Evolutionary conservation across 1,139 yeast genomes (phyloP).

Genomic region (Debaryomyces robertsiae): DNA sequence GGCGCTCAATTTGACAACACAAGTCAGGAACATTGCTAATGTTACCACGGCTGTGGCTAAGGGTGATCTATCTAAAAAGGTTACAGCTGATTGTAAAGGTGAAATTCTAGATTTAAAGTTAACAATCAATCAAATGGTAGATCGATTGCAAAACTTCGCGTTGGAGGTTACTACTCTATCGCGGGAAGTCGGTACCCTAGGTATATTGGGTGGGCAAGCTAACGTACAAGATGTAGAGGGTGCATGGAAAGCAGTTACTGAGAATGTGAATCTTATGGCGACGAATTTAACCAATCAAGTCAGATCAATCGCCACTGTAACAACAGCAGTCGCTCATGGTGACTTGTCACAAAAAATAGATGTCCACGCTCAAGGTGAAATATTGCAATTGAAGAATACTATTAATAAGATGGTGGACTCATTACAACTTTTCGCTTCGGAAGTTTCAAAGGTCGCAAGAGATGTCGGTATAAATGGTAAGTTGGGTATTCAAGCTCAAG

Average conservation of each 20-base stretch:
- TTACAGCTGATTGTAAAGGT: constrained; percentile 87
- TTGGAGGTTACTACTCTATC: constrained; percentile 85
- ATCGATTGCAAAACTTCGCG: constrained; percentile 85
- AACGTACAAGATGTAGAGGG: constrained; percentile 92
- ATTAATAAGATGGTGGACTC: constrained; percentile 92
- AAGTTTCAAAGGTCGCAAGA: constrained; percentile 86
- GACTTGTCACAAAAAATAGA: constrained; percentile 85
- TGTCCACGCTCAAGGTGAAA: constrained; percentile 89
- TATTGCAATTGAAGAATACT: constrained; percentile 73
- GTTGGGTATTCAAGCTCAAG: constrained; percentile 89
- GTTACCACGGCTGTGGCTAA: constrained; percentile 93
- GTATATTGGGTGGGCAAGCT: constrained; percentile 89
- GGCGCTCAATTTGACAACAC: constrained; percentile 86
- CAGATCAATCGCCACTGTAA: constrained; percentile 85
- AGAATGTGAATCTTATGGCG: constrained; percentile 89
- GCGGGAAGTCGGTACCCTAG: constrained; percentile 86
- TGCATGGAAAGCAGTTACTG: constrained; percentile 90
- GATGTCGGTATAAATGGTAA: constrained; percentile 95
- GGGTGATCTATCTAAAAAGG: constrained; percentile 83
- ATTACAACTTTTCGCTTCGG: constrained; percentile 82
- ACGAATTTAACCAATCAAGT: constrained; percentile 86
- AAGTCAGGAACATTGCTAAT: constrained; percentile 85
- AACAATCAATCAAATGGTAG: constrained; percentile 86
- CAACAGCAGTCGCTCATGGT: constrained; percentile 92
- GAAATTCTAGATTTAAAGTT: constrained; percentile 79